A percentile compares a stretch with the other conserved stretches of the same genome.
Evolutionary conservation across 208 protist genomes (phyloP).

Genomic region (Leishmania tropica): DNA sequence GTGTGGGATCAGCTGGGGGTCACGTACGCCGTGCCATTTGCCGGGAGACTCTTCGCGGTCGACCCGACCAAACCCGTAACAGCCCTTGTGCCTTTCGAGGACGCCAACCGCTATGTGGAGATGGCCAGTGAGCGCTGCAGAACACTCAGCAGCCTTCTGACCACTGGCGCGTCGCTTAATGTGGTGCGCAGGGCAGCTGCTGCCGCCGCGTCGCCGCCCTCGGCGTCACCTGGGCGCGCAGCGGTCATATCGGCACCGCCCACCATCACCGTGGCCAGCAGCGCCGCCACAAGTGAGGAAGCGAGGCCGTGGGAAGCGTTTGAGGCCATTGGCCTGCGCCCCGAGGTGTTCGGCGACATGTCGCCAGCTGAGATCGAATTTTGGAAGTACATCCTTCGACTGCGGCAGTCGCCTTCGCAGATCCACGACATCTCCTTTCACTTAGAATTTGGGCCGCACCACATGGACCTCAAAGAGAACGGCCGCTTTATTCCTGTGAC

Average conservation of each 20-base stretch:
- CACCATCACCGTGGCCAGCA: not conserved
- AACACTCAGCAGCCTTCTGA: constrained; percentile 30
- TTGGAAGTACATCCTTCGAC: constrained; percentile 31
- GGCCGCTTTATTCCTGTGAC: constrained; percentile 34
- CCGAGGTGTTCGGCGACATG: constrained; percentile 30
- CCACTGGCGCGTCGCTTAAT: constrained; percentile 25
- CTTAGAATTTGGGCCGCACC: constrained; percentile 23
- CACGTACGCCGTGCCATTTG: constrained; percentile 56
- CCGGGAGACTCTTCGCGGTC: constrained; percentile 44
- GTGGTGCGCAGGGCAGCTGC: constrained; percentile 15
- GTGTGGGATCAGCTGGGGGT: constrained; percentile 52
- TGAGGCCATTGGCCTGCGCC: constrained; percentile 25
- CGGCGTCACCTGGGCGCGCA: not conserved
- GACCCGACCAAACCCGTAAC: constrained; percentile 23
- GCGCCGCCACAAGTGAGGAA: not conserved
- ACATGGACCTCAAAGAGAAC: constrained; percentile 36
- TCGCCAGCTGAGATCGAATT: constrained; percentile 29
- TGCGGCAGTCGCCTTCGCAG: constrained; percentile 21
- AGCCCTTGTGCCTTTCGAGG: constrained; percentile 31
- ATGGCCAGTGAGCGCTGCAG: constrained; percentile 28
- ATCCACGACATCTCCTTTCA: constrained; percentile 33
- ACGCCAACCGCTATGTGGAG: constrained; percentile 39
- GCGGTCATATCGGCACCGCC: not conserved
- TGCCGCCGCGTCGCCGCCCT: not conserved
- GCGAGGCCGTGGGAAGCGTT: constrained; percentile 11